Base-by-base conservation (phyloP, 208 protist genomes). In the Trichomonas tenax region DNA sequence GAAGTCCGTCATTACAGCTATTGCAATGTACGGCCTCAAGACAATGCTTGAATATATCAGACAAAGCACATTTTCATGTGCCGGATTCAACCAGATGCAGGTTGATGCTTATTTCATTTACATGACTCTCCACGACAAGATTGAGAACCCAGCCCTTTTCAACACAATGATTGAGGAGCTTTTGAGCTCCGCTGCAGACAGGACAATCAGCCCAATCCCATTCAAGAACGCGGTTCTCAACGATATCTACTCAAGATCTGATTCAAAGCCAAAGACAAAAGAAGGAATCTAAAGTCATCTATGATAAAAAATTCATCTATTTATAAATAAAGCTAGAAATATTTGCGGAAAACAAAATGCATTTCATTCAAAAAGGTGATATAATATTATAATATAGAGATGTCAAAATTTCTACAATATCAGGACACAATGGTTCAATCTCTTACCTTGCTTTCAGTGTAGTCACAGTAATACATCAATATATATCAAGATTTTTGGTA, bases 61-160 rank as follows among this genome's bases (percentile, higher is more conserved):
- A 15, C 15, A 34, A 0, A 38, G 3, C 1, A 93, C 86, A 34
- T 93, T 93, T 36, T 51, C 40, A 2, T 93, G 86, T 26, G 86
- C 86, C 1, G 86, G 86, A 93, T 93, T 93, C 44, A 93, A 93
- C 31, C 86, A 93, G 44, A 93, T 93, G 40, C 86, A 93, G 45
- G 86, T 93, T 23, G 86, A 93, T 36, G 44, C 86, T 17, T 93
- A 48, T 26, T 93, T 93, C 86, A 93, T 93, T 0, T 93, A 51
- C n/a, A 34, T 41, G 44, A 44, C 44, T 21, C 6, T 93, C 0
- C 17, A 51, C n/a, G 86, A 93, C 17, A 93, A 93, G 31, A 48
- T 93, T 0, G 86, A 93, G 14, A 44, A 93, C 44, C 14, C 44
- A 21, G n/a, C 17, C 1, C 17, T 93, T 0, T 93, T 93, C 26